Conservation (phyloP, 164 flowering plant genomes). For the Brasenia schreberi region DNA sequence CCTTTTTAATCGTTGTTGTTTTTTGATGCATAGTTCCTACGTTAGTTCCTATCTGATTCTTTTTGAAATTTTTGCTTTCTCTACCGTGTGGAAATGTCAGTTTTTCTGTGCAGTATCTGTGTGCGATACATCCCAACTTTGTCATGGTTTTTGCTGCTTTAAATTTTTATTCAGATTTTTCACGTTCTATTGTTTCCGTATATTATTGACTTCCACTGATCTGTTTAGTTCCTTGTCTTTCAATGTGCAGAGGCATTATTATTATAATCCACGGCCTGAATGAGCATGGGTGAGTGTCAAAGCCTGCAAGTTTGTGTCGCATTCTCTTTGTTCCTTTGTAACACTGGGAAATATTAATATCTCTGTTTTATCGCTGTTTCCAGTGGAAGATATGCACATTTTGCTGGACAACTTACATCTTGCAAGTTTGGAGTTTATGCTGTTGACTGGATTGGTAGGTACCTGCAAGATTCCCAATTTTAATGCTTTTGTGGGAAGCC, state of each 20-base stretch:
- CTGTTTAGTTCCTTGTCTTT: neutral
- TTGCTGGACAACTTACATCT: slow-evolving; percentile 71
- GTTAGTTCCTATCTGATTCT: too few relatives aligned
- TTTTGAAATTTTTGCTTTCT: too few relatives aligned
- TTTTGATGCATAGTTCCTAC: too few relatives aligned
- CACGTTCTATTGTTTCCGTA: neutral
- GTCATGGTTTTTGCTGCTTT: too few relatives aligned
- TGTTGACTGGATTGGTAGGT: slow-evolving; percentile 94
- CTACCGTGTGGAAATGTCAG: too few relatives aligned
- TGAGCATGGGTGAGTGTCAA: slow-evolving; percentile 72
- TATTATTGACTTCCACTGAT: neutral
- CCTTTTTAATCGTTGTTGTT: too few relatives aligned
- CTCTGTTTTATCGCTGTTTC: slow-evolving; percentile 2
- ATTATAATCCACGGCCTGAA: slow-evolving; percentile 93
- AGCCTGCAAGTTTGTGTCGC: neutral
- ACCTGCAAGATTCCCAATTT: neutral
- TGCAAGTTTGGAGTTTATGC: slow-evolving; percentile 85
- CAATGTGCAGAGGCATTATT: slow-evolving; percentile 63
- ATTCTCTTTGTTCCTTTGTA: neutral
- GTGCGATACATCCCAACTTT: too few relatives aligned
- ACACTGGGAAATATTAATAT: neutral
- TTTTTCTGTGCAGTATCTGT: too few relatives aligned
- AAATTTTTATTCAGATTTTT: neutral
- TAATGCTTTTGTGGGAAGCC: neutral
- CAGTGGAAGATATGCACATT: slow-evolving; percentile 92